A percentile compares a stretch with the other conserved stretches of the same genome.
phyloP scores from a whole-genome alignment of 805 yeast species.

The Candida stauntonica region DNA sequence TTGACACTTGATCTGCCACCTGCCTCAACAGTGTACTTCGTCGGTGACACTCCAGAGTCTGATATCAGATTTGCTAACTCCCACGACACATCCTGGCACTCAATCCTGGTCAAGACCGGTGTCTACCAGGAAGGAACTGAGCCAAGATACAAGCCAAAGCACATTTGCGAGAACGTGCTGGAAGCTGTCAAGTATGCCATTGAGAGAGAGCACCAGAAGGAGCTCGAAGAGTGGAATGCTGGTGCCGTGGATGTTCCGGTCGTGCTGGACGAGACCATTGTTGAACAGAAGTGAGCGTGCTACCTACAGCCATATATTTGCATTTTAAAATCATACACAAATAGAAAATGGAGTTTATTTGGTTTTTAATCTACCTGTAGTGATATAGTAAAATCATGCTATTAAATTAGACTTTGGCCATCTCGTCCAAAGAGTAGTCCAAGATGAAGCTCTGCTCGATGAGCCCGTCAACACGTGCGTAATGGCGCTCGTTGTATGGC shows the following conservation, averaged over 20 bases:
- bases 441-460: constrained; percentile 81
- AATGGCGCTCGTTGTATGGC: constrained; percentile 89
- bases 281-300: constrained; percentile 2
- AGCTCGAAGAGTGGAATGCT: constrained; percentile 70
- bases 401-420: constrained; percentile 48
- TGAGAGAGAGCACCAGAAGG: constrained; percentile 72
- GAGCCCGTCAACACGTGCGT: constrained; percentile 66
- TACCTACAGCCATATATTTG: no score
- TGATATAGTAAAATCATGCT: no score
- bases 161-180: constrained; percentile 65
- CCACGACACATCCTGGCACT: constrained; percentile 80
- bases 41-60: constrained; percentile 87
- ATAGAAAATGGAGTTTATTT: no score
- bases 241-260: constrained; percentile 50
- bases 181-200: constrained; percentile 82
- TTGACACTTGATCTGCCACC: constrained; percentile 62
- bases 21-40: constrained; percentile 81
- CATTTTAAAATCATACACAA: no score
- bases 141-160: constrained; percentile 78
- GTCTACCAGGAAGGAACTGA: constrained; percentile 77
- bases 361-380: no score
- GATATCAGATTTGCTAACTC: constrained; percentile 86
- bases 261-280: constrained; percentile 37
- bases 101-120: constrained; percentile 82
- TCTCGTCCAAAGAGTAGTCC: constrained; percentile 80